phyloP scores from a whole-genome alignment of 2,329 filamentous ascomycete genomes.

The Paecilomyces formosus region DNA sequence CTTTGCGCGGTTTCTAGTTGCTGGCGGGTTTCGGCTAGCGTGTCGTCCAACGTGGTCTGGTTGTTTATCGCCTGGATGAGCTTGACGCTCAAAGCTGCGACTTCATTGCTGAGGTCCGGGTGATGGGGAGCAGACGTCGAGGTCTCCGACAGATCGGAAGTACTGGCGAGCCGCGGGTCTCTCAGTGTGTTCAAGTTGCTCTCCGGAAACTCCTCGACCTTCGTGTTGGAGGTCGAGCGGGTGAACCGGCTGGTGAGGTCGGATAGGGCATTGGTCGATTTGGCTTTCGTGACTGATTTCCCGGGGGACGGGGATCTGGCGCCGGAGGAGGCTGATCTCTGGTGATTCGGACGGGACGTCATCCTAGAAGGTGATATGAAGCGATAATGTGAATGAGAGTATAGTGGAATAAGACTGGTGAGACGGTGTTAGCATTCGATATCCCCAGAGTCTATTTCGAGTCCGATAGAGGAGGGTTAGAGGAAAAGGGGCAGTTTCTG shows the following conservation, averaged over 20 bases:
- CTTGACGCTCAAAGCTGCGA: constrained; percentile 87
- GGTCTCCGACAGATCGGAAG: constrained; percentile 27
- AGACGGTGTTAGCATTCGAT: not conserved
- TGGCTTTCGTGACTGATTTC: constrained; percentile 35
- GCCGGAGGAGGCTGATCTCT: constrained; percentile 30
- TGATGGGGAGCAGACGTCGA: constrained; percentile 35
- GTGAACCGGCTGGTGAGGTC: constrained; percentile 23
- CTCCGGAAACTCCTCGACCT: constrained; percentile 25
- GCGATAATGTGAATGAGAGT: constrained; percentile 25
- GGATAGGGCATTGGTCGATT: constrained; percentile 36
- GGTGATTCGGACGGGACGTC: constrained; percentile 28
- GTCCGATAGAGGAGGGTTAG: not conserved
- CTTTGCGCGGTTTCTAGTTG: constrained; percentile 70
- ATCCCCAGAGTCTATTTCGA: not conserved
- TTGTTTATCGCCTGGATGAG: constrained; percentile 96
- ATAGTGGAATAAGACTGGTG: constrained; percentile 30
- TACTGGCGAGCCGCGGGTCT: constrained; percentile 33
- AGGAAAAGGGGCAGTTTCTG: not conserved
- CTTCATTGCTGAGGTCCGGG: constrained; percentile 63
- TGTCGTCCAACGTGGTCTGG: constrained; percentile 86
- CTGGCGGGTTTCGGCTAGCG: constrained; percentile 70
- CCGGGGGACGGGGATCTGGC: constrained; percentile 26
- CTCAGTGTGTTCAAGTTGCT: constrained; percentile 40
- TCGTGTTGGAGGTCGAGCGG: constrained; percentile 14
- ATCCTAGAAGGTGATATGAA: constrained; percentile 31